Conservation (phyloP, 257 asterid species). For the Apocynum venetum region DNA sequence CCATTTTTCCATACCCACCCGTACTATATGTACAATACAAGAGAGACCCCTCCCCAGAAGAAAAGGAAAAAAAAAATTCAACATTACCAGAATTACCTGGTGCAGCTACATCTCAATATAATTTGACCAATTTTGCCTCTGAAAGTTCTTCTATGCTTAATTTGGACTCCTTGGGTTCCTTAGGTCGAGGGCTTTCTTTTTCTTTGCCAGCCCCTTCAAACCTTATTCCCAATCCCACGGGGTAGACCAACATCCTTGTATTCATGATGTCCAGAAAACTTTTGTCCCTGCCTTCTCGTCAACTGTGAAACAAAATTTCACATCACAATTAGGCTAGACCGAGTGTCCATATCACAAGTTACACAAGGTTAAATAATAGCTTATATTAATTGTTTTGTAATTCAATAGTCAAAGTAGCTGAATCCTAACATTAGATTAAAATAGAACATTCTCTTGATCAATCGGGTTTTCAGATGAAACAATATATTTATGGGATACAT, state of each 20-base stretch:
- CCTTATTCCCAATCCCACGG: slow-evolving; percentile 45
- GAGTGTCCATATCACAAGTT: no score
- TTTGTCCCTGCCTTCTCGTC: slow-evolving; percentile 13
- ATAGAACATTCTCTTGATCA: slow-evolving; percentile 3
- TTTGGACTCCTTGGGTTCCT: slow-evolving; percentile 45
- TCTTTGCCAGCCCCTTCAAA: slow-evolving; percentile 49
- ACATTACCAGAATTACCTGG: slow-evolving; percentile 20
- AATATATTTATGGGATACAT: neutral
- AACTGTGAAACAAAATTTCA: slow-evolving; percentile 26
- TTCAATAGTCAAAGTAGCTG: neutral
- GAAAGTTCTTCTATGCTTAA: slow-evolving; percentile 25
- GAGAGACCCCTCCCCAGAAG: neutral
- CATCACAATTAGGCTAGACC: slow-evolving; percentile 1
- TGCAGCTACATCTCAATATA: slow-evolving; percentile 34
- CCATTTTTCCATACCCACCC: neutral
- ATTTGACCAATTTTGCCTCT: slow-evolving; percentile 23
- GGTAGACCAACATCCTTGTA: slow-evolving; percentile 30
- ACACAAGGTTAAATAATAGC: neutral
- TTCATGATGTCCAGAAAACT: slow-evolving; percentile 19
- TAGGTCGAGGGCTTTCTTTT: slow-evolving; percentile 59
- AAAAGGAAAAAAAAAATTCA: neutral
- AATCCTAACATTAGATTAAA: neutral
- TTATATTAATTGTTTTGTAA: no score
- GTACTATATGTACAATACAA: slow-evolving; percentile 32
- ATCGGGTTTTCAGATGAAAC: neutral